Conservation (phyloP, 371 early-diverging fungal species). For the Quaeritorhiza haematococci region DNA sequence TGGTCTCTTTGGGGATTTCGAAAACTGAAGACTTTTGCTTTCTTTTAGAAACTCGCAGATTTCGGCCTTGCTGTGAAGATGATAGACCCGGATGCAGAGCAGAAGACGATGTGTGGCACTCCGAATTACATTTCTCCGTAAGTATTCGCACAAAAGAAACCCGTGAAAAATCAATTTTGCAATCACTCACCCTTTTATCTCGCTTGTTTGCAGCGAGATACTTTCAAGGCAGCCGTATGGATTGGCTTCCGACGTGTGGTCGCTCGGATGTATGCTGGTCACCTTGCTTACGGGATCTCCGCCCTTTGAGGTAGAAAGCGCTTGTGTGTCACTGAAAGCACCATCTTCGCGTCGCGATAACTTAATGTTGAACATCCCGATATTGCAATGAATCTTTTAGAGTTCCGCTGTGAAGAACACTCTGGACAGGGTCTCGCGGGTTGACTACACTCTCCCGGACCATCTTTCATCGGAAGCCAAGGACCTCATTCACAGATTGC, state of each 20-base stretch:
- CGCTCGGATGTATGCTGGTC: constrained; percentile 56
- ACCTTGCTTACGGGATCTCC: constrained; percentile 61
- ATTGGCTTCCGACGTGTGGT: constrained; percentile 62
- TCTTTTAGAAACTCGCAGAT: constrained; percentile 63
- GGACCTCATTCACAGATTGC: constrained; percentile 35
- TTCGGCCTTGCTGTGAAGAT: constrained; percentile 63
- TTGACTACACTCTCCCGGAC: constrained; percentile 39
- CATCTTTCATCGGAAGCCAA: constrained; percentile 26
- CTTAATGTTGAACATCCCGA: background rate
- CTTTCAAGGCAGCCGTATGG: constrained; percentile 52
- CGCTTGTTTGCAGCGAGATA: constrained; percentile 37
- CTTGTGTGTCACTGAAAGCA: too few species aligned
- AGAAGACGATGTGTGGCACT: constrained; percentile 70
- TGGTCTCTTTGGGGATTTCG: background rate
- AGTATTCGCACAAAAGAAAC: too few species aligned
- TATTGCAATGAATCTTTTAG: constrained; percentile 16
- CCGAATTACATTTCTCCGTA: constrained; percentile 76
- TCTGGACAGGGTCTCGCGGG: constrained; percentile 38
- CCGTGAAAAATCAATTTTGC: constrained; percentile 6
- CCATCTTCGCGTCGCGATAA: too few species aligned
- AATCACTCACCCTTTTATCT: background rate
- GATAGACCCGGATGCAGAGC: constrained; percentile 31
- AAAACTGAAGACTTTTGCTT: background rate
- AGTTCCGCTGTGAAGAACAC: constrained; percentile 41
- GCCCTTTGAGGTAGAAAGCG: constrained; percentile 62